Percentiles rank a stretch among this genome's conserved stretches.
Evolutionary conservation across 139 green algal genomes (phyloP).

Genomic region (Picochlorum sp.): DNA sequence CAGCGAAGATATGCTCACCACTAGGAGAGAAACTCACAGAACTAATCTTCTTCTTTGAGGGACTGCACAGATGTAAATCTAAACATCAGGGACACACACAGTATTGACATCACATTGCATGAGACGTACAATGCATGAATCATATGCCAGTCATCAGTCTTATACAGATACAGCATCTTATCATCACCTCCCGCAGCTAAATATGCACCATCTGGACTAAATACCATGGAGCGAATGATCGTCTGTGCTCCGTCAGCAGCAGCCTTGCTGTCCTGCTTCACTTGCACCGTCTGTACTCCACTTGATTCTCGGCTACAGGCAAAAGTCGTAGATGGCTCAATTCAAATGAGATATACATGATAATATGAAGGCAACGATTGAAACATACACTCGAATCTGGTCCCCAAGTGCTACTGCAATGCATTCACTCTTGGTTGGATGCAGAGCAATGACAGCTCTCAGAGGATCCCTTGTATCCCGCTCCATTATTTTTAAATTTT

Average conservation of each 20-base stretch:
- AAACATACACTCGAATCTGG: background rate
- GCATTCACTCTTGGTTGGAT: background rate
- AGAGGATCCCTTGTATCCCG: background rate
- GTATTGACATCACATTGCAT: too few species aligned
- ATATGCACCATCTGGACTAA: conserved; percentile 4
- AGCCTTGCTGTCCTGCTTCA: background rate
- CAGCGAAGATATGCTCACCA: conserved; percentile 40
- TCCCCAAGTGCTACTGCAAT: background rate
- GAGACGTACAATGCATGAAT: conserved; percentile 1
- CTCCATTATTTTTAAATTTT: background rate
- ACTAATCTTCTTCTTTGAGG: conserved; percentile 56
- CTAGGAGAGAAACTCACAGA: conserved; percentile 48
- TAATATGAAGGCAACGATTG: background rate
- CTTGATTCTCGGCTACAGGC: background rate
- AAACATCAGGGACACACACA: too few species aligned
- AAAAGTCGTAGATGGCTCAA: background rate
- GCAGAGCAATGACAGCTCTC: background rate
- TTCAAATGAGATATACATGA: background rate
- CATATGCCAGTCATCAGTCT: conserved; percentile 8
- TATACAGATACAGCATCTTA: conserved; percentile 41
- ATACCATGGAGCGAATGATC: background rate
- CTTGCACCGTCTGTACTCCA: background rate
- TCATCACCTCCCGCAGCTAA: conserved; percentile 51
- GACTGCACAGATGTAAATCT: background rate
- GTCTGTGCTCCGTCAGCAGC: background rate